Evolutionary conservation across 208 protist genomes (phyloP).

Genomic region (Wallacemonas sp.): DNA sequence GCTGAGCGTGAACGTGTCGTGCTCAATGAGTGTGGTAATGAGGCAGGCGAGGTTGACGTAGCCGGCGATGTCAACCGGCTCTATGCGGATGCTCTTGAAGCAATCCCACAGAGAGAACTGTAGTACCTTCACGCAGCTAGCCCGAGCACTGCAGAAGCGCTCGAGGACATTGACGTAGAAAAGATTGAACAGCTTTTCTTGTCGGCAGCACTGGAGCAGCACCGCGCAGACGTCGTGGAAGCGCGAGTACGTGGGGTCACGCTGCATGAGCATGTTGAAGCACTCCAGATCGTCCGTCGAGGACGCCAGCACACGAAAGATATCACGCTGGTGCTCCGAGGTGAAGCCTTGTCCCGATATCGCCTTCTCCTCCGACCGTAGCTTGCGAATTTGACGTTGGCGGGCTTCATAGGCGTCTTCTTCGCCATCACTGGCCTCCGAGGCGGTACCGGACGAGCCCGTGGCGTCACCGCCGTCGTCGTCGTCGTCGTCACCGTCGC

Average conservation of each 20-base stretch:
- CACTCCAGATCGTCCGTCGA: constrained; percentile 78
- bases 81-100: constrained; percentile 78
- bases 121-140: constrained; percentile 57
- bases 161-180: constrained; percentile 75
- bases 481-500: constrained; percentile 2
- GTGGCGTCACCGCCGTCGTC: constrained; percentile 1
- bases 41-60: constrained; percentile 76
- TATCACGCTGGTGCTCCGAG: constrained; percentile 74
- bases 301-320: constrained; percentile 60
- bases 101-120: constrained; percentile 86
- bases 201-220: constrained; percentile 67
- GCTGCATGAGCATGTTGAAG: constrained; percentile 79
- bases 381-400: constrained; percentile 36
- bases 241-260: constrained; percentile 62
- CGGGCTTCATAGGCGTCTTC: constrained; percentile 25
- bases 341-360: constrained; percentile 69
- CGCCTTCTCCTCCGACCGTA: constrained; percentile 66
- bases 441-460: not conserved
- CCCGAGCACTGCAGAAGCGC: constrained; percentile 69
- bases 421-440: not conserved
- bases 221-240: constrained; percentile 66
- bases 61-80: constrained; percentile 49
- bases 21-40: constrained; percentile 52
- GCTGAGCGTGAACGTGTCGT: constrained; percentile 56
- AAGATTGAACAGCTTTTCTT: constrained; percentile 69